Percentiles rank a stretch among this genome's conserved stretches.
phyloP scores from a whole-genome alignment of 441 rosid genomes.

The Populus trichocarpa region DNA sequence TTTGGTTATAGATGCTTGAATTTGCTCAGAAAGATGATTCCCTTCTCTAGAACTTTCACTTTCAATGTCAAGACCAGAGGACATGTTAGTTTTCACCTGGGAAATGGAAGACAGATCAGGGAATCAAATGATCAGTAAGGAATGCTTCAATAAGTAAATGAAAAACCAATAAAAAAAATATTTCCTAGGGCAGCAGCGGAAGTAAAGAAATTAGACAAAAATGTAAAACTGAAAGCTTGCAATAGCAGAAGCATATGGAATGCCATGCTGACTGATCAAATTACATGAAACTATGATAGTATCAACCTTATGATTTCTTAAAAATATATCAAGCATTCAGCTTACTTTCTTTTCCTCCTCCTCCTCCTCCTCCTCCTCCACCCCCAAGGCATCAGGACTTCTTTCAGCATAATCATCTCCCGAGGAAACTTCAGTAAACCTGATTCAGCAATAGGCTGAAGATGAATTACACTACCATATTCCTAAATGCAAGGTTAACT shows the following conservation, averaged over 20 bases:
- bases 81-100: slow-evolving; percentile 30
- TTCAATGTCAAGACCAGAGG: slow-evolving; percentile 24
- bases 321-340: slow-evolving; percentile 22
- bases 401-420: slow-evolving; percentile 48
- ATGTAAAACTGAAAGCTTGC: neutral
- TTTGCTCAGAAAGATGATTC: slow-evolving; percentile 19
- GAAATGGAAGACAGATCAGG: neutral
- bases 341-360: slow-evolving; percentile 43
- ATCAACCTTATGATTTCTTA: slow-evolving; percentile 9
- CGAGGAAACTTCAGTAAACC: slow-evolving; percentile 64
- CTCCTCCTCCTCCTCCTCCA: slow-evolving; percentile 21
- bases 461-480: slow-evolving; percentile 4
- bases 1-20: slow-evolving; percentile 30
- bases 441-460: slow-evolving; percentile 24
- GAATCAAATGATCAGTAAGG: slow-evolving; percentile 9
- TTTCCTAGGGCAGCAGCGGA: slow-evolving; percentile 1
- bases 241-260: neutral
- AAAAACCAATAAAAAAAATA: slow-evolving; percentile 1
- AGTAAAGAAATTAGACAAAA: neutral
- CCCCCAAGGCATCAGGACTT: slow-evolving; percentile 28
- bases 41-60: slow-evolving; percentile 20
- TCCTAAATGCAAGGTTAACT: slow-evolving; percentile 8
- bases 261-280: slow-evolving; percentile 1
- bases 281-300: slow-evolving; percentile 22
- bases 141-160: neutral